These are phyloP conservation scores for Babesia caballi DNA, from an alignment of 169 alveolate genomes.

Conservation along the genomic window DNA sequence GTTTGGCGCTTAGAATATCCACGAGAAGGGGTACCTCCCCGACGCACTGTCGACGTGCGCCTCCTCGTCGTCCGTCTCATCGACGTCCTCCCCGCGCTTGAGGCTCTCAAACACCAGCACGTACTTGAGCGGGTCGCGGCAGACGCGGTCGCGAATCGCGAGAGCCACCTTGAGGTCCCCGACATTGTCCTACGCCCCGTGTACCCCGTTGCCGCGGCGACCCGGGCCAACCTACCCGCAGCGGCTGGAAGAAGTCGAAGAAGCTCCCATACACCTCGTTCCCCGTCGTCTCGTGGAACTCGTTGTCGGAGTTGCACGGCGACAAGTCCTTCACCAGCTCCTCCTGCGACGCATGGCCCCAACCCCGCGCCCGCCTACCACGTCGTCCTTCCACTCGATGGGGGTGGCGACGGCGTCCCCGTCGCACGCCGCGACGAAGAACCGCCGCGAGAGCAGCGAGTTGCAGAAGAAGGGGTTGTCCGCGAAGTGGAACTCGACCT, in stretches of 20 bases:
- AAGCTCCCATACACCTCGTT: background rate
- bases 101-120: slow-evolving; percentile 32
- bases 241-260: slow-evolving; percentile 44
- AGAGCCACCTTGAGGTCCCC: slow-evolving; percentile 43
- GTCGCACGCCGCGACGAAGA: background rate
- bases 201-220: background rate
- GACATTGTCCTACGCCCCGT: background rate
- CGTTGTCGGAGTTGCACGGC: background rate
- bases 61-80: slow-evolving; percentile 13
- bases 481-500: slow-evolving; percentile 39
- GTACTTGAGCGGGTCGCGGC: slow-evolving; percentile 57
- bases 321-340: background rate
- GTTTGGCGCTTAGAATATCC: slow-evolving; percentile 47
- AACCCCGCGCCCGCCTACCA: background rate
- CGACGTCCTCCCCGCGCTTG: slow-evolving; percentile 3
- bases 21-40: slow-evolving; percentile 62
- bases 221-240: background rate
- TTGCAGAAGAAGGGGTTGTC: slow-evolving; percentile 61
- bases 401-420: slow-evolving; percentile 30
- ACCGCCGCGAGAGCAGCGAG: slow-evolving; percentile 15
- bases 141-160: slow-evolving; percentile 35
- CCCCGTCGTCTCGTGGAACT: background rate
- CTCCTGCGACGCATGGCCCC: background rate
- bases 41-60: background rate
- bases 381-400: slow-evolving; percentile 37